A percentile compares a stretch with the other conserved stretches of the same genome.
Evolutionary conservation across 208 protist species (phyloP).

Genomic region (Blastocrithidia nonstop): DNA sequence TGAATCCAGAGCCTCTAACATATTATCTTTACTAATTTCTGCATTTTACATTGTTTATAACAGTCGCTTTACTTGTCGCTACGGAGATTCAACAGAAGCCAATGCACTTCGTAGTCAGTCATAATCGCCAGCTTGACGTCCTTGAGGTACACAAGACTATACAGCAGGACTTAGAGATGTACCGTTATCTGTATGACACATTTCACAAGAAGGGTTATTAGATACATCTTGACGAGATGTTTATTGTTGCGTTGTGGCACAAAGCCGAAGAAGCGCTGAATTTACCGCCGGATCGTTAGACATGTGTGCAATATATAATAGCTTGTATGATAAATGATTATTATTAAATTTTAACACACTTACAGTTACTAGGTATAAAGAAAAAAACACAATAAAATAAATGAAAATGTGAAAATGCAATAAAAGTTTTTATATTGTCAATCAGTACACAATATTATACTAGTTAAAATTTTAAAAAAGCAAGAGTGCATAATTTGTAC

Average conservation of each 20-base stretch:
- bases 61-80: slow-evolving; percentile 33
- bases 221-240: background rate
- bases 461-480: too few relatives aligned
- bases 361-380: too few relatives aligned
- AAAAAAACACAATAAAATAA: too few relatives aligned
- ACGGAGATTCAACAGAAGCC: slow-evolving; percentile 52
- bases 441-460: too few relatives aligned
- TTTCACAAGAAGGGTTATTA: background rate
- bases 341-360: background rate
- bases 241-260: slow-evolving; percentile 1
- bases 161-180: too few relatives aligned
- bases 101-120: slow-evolving; percentile 55
- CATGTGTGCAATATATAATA: slow-evolving; percentile 4
- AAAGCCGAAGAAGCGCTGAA: slow-evolving; percentile 13
- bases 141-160: background rate
- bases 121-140: slow-evolving; percentile 18
- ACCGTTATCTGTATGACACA: background rate
- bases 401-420: too few relatives aligned
- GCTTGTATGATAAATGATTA: background rate
- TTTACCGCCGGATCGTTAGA: slow-evolving; percentile 11
- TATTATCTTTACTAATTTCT: slow-evolving; percentile 5
- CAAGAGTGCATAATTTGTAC: too few relatives aligned
- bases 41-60: slow-evolving; percentile 10
- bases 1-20: slow-evolving; percentile 28
- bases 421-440: too few relatives aligned